phyloP scores from a whole-genome alignment of 2,329 filamentous ascomycete genomes.

The Arthrocladium fulminans region DNA sequence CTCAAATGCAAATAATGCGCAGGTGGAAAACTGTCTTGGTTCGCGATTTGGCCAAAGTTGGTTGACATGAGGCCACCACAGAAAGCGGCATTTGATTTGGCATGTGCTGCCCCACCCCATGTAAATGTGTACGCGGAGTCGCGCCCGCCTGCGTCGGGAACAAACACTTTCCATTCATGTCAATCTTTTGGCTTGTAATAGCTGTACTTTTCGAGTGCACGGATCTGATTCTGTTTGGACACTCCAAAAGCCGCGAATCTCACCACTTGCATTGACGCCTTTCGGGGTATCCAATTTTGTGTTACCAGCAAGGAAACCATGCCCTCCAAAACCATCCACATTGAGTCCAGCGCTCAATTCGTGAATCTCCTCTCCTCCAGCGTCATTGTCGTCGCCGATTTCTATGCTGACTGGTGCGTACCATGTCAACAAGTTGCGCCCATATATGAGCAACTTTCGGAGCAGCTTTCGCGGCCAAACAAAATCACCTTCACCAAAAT shows the following conservation, averaged over 20 bases:
- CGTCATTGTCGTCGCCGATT: constrained; percentile 76
- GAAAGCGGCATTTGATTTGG: no score
- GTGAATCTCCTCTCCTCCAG: constrained; percentile 59
- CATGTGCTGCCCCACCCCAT: no score
- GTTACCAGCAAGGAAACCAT: constrained; percentile 16
- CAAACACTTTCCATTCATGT: no score
- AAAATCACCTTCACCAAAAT: constrained; percentile 78
- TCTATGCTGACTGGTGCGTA: constrained; percentile 79
- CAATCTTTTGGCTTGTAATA: no score
- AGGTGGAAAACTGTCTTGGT: no score
- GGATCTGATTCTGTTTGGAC: not conserved
- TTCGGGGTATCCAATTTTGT: not conserved
- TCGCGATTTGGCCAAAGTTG: no score
- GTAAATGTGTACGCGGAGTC: no score
- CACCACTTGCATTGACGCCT: not conserved
- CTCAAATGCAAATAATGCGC: no score
- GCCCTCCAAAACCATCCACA: constrained; percentile 39
- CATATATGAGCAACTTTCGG: constrained; percentile 67
- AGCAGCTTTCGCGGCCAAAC: constrained; percentile 59
- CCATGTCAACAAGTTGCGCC: constrained; percentile 80
- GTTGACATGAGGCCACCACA: no score
- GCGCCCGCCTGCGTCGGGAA: no score
- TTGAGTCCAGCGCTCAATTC: constrained; percentile 61
- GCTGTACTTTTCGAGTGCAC: no score
- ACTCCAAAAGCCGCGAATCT: not conserved